A percentile compares a stretch with the other conserved stretches of the same genome.
Evolutionary conservation across 768 basidiomycete species (phyloP).

Genomic region (Boletus edulis): DNA sequence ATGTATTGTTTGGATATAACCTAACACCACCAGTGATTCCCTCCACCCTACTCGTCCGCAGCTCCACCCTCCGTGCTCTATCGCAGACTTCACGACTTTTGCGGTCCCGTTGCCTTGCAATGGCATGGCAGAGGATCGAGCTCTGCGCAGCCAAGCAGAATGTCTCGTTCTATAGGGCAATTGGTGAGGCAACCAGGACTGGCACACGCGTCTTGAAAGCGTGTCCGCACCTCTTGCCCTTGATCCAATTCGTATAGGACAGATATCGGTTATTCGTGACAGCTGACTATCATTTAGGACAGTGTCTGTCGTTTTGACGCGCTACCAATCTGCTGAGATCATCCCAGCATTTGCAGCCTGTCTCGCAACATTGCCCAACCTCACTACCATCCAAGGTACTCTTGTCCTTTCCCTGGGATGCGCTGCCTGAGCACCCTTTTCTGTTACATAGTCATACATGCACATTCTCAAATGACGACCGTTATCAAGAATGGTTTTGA

Average conservation of each 20-base stretch:
- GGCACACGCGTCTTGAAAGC: background rate
- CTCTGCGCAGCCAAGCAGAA: background rate
- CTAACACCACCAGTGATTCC: background rate
- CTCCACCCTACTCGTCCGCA: background rate
- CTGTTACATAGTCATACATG: constrained; percentile 1
- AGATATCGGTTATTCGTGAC: background rate
- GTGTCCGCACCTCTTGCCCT: background rate
- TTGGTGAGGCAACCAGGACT: background rate
- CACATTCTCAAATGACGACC: background rate
- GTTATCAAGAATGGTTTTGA: constrained; percentile 6
- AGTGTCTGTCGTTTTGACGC: background rate
- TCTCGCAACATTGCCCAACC: constrained; percentile 1
- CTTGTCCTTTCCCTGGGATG: background rate
- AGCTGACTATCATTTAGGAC: background rate
- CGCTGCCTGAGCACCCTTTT: background rate
- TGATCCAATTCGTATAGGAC: constrained; percentile 1
- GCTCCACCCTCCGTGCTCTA: background rate
- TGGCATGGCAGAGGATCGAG: constrained; percentile 12
- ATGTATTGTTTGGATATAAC: background rate
- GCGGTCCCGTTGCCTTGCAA: constrained; percentile 5
- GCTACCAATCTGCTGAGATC: background rate
- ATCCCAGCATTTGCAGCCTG: constrained; percentile 1
- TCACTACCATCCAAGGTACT: constrained; percentile 4
- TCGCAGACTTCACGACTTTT: constrained; percentile 6
- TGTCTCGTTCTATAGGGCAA: background rate